Percentiles rank a stretch among this genome's conserved stretches.
phyloP scores from a whole-genome alignment of 2,329 filamentous ascomycete species.

The Fusarium keratoplasticum region DNA sequence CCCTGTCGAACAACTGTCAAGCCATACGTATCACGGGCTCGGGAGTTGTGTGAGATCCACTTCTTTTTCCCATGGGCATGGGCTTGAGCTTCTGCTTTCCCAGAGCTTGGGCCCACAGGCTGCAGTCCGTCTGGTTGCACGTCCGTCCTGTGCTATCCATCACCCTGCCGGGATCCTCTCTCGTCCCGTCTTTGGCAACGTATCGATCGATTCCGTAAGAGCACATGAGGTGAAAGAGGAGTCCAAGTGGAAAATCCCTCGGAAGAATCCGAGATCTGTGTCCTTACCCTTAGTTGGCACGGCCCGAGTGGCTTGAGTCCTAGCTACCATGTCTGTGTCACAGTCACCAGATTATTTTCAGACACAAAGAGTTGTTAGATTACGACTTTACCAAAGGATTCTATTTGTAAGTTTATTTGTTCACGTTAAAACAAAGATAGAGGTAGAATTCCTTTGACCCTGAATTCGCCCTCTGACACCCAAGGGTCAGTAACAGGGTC shows the following conservation, averaged over 20 bases:
- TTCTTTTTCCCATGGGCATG: background rate
- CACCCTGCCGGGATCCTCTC: background rate
- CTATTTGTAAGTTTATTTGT: background rate
- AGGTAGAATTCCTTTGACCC: background rate
- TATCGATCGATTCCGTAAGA: conserved; percentile 1
- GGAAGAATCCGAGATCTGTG: background rate
- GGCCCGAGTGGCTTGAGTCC: background rate
- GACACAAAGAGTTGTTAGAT: background rate
- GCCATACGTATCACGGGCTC: background rate
- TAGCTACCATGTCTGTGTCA: background rate
- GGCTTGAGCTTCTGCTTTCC: background rate
- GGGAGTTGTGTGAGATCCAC: conserved; percentile 1
- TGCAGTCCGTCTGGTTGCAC: background rate
- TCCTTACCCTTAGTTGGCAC: background rate
- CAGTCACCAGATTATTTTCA: background rate
- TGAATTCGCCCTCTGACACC: background rate
- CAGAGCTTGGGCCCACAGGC: conserved; percentile 1
- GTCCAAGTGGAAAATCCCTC: background rate
- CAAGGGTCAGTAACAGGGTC: background rate
- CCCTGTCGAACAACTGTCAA: conserved; percentile 22
- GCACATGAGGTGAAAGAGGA: background rate
- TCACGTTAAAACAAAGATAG: background rate
- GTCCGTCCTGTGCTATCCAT: background rate
- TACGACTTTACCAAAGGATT: background rate
- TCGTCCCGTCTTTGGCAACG: background rate